A percentile compares a stretch with the other conserved stretches of the same genome.
These are phyloP conservation scores for Cladosporium sp. DNA, from an alignment of 2,329 filamentous ascomycete genomes.

Conservation along the genomic window DNA sequence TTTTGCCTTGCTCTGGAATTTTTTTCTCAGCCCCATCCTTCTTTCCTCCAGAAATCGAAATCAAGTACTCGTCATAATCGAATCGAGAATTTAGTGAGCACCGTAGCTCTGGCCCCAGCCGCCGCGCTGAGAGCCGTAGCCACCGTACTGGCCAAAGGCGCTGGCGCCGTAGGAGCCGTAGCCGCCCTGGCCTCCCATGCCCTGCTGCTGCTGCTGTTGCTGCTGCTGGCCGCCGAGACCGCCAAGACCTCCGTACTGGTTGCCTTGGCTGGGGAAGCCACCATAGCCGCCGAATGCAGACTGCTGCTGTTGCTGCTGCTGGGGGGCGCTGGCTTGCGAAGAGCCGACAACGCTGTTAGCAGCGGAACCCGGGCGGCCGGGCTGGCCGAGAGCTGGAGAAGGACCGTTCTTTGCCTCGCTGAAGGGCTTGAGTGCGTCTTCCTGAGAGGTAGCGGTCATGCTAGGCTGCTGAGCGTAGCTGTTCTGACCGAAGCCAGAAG, in stretches of 20 bases:
- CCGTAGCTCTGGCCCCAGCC: conserved; percentile 34
- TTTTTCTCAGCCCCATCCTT: neutral
- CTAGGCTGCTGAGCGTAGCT: conserved; percentile 45
- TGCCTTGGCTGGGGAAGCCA: conserved; percentile 43
- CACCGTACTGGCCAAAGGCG: conserved; percentile 36
- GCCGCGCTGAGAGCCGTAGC: conserved; percentile 26
- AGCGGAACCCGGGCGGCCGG: conserved; percentile 60
- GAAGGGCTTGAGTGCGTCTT: conserved; percentile 56
- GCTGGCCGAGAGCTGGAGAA: conserved; percentile 57
- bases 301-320: conserved; percentile 50
- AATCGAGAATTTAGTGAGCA: conserved; percentile 11
- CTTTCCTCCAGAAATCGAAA: neutral
- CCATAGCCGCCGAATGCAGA: conserved; percentile 55
- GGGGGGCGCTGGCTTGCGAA: conserved; percentile 32
- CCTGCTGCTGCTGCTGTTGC: conserved; percentile 27
- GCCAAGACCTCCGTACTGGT: conserved; percentile 51
- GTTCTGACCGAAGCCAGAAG: conserved; percentile 52
- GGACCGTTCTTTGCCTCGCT: conserved; percentile 51
- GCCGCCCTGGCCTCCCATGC: conserved; percentile 38
- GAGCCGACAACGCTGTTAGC: conserved; percentile 54
- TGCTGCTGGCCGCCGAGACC: conserved; percentile 42
- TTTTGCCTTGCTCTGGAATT: neutral
- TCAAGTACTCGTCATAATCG: neutral
- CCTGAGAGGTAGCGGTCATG: conserved; percentile 28
- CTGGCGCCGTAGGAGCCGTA: conserved; percentile 41